Percentiles rank a stretch among this genome's conserved stretches.
phyloP scores from a whole-genome alignment of 441 rosid genomes.

The Syzygium malaccense region DNA sequence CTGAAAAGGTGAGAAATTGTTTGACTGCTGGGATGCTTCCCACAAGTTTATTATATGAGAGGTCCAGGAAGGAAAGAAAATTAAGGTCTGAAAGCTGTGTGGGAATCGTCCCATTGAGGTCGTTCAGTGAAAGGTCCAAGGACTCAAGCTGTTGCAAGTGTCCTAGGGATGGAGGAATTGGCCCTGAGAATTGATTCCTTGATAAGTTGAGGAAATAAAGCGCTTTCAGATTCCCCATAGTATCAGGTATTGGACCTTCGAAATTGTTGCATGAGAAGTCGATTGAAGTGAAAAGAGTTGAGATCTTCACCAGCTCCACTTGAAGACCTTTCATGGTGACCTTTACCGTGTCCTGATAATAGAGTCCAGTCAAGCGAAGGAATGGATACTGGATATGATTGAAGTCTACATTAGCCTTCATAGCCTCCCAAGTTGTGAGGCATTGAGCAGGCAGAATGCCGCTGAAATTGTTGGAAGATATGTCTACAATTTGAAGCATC shows the following conservation, averaged over 20 bases:
- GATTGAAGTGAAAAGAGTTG: background rate
- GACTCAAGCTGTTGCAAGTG: background rate
- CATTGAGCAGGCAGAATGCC: background rate
- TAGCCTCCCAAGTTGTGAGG: background rate
- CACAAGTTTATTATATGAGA: background rate
- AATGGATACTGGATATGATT: background rate
- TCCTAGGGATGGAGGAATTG: background rate
- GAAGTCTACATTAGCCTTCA: background rate
- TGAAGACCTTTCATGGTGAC: background rate
- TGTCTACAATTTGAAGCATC: constrained; percentile 1
- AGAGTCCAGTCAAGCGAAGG: background rate
- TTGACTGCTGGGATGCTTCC: background rate
- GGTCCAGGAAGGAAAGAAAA: background rate
- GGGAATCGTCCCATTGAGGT: background rate
- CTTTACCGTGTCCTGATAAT: background rate
- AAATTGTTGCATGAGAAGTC: background rate
- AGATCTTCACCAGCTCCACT: background rate
- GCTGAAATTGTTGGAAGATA: background rate
- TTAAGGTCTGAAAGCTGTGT: background rate
- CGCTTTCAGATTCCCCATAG: background rate
- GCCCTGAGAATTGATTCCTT: background rate
- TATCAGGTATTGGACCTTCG: background rate
- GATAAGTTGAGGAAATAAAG: background rate
- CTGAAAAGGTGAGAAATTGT: background rate
- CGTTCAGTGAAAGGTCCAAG: background rate